Evolutionary conservation across 495 filamentous ascomycete species (phyloP), one percentile per base, ranked within the genome.

Genomic region (Penicillium ochrochloron): DNA sequence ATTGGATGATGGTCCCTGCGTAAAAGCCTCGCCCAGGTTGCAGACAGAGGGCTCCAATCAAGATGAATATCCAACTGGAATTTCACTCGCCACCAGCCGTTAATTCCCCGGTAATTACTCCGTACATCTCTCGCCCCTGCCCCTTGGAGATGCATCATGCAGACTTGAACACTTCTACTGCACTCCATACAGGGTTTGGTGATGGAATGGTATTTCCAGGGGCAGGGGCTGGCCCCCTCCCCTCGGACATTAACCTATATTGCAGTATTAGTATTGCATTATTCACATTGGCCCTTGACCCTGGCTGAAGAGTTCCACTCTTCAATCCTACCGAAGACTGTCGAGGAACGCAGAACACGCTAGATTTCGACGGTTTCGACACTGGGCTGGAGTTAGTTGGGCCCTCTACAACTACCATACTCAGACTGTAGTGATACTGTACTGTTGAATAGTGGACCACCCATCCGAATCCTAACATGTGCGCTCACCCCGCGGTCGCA

Each of bases 61-160:
- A 41, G 37, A 17, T 41, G 10, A 17, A 17, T 14, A 17, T 3
- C 5, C 37, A 41, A 41, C 19, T 11, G 23, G 48, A 31, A 29
- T 52, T 37, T n/a, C 53, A 27, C 31, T 56, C 53, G 53, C 53
- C 53, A 56, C 53, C 53, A 5, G 51, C 27, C 51, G 31, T 35
- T 37, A 56, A 56, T 56, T 56, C 53, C 37, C 53, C 53, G 53
- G 1, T 1, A 27, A 27, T 27, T 2, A 27, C 31, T 33, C 3
- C 6, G 6, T 31, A 17, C 48, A 5, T 17, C 7, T 31, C 25
- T 27, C 25, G 1, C 25, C 25, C 25, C 25, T 23, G 12, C 23
- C 25, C 48, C 12, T 5, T 31, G 48, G 48, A 31, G 25, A 15
- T 52, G 48, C 11, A 27, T 4, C 6, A 7, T 14, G 23, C 23